Evolutionary conservation across 2,329 filamentous ascomycete genomes (phyloP).

Genomic region (Westerdykella aurantiaca): DNA sequence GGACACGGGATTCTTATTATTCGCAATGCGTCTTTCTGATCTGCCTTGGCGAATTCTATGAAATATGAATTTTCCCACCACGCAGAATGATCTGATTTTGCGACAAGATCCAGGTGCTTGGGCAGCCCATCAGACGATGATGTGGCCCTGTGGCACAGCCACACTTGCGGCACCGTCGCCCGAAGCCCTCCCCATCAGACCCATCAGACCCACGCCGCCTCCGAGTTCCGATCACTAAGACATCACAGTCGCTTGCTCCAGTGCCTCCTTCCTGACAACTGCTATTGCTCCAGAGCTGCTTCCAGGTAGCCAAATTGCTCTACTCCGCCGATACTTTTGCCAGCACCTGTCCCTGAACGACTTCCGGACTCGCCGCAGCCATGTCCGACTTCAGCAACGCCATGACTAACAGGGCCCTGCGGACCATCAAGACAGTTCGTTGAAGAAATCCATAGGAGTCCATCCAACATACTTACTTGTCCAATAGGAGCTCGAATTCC

Average conservation of each 20-base stretch:
- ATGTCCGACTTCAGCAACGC: conserved; percentile 47
- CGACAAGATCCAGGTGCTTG: not conserved
- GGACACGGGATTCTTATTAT: too few relatives aligned
- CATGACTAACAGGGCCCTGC: conserved; percentile 76
- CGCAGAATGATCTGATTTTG: too few relatives aligned
- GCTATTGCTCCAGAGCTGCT: not conserved
- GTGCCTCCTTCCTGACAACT: not conserved
- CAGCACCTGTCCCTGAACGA: too few relatives aligned
- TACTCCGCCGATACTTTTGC: too few relatives aligned
- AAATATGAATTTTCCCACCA: too few relatives aligned
- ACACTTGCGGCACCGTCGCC: not conserved
- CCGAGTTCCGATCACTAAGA: too few relatives aligned
- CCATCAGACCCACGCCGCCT: too few relatives aligned
- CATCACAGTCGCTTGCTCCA: too few relatives aligned
- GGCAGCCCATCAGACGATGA: not conserved
- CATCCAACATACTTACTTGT: conserved; percentile 3
- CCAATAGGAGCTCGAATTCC: conserved; percentile 72
- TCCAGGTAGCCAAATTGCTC: not conserved
- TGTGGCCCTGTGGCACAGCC: not conserved
- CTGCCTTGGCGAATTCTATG: too few relatives aligned
- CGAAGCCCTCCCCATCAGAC: too few relatives aligned
- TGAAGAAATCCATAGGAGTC: conserved; percentile 4
- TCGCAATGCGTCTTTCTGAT: too few relatives aligned
- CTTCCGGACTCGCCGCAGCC: conserved; percentile 1
- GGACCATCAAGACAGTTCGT: conserved; percentile 76